Percentiles rank a stretch among this genome's conserved stretches.
Evolutionary conservation across 2,329 filamentous ascomycete species (phyloP).

Genomic region (Pseudogymnoascus sp.): DNA sequence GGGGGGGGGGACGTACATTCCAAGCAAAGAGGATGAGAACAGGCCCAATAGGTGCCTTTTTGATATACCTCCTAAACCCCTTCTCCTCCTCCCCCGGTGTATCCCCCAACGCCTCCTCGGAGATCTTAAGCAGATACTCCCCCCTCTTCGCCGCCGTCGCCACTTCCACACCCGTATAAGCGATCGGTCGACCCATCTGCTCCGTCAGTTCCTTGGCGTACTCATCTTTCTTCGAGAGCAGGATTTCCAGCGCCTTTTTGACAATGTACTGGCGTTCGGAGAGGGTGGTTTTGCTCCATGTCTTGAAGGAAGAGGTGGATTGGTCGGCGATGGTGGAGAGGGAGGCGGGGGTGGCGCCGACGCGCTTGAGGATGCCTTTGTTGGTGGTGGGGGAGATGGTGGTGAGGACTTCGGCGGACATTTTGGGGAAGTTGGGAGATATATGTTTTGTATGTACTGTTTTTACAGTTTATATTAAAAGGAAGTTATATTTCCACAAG

Average conservation of each 20-base stretch:
- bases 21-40: constrained; percentile 87
- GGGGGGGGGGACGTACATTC: constrained; percentile 59
- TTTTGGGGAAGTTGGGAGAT: constrained; percentile 28
- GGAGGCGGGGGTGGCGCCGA: constrained; percentile 62
- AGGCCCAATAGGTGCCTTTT: constrained; percentile 78
- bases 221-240: constrained; percentile 65
- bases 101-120: constrained; percentile 67
- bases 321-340: constrained; percentile 61
- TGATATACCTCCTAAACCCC: constrained; percentile 84
- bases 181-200: constrained; percentile 91
- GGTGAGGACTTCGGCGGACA: constrained; percentile 56
- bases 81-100: constrained; percentile 75
- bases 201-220: constrained; percentile 78
- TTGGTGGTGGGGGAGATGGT: constrained; percentile 91
- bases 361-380: constrained; percentile 70
- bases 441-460: constrained; percentile 1
- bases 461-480: background rate
- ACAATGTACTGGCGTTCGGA: constrained; percentile 71
- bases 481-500: background rate
- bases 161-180: constrained; percentile 76
- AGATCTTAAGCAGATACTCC: constrained; percentile 79
- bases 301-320: constrained; percentile 66
- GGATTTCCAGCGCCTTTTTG: constrained; percentile 63
- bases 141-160: constrained; percentile 75
- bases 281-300: constrained; percentile 67